Evolutionary conservation across 495 filamentous ascomycete species (phyloP).

Genomic region (Penicillium ochrochloron): DNA sequence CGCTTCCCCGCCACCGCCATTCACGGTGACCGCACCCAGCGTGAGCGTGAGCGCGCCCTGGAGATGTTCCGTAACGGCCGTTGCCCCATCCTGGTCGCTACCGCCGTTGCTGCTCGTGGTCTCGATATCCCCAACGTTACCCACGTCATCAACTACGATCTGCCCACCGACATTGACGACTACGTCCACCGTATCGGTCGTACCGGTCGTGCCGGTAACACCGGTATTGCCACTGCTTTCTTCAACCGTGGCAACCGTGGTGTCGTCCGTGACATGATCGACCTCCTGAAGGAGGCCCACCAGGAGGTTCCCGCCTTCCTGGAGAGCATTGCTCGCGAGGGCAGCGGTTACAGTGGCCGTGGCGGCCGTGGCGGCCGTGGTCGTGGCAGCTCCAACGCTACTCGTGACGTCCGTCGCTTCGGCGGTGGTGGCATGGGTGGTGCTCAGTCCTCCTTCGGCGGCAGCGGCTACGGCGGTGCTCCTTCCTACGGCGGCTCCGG

Average conservation of each 20-base stretch:
- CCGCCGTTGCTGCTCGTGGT: conserved; percentile 92
- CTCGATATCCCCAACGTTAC: conserved; percentile 98
- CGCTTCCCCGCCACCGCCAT: conserved; percentile 98
- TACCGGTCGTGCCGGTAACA: conserved; percentile 99
- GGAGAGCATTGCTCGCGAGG: conserved; percentile 94
- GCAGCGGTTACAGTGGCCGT: conserved; percentile 75
- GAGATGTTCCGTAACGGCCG: conserved; percentile 96
- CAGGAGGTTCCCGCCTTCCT: conserved; percentile 94
- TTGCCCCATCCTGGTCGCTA: conserved; percentile 95
- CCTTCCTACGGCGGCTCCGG: conserved; percentile 31
- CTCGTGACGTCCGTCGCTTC: conserved; percentile 85
- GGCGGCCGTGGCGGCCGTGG: conserved; percentile 73
- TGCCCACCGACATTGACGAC: conserved; percentile 98
- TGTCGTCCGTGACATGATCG: conserved; percentile 92
- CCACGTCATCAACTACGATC: conserved; percentile 98
- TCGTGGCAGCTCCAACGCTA: conserved; percentile 61
- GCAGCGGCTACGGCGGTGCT: conserved; percentile 59
- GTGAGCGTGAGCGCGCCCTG: conserved; percentile 95
- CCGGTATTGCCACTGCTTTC: conserved; percentile 96
- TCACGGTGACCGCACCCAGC: conserved; percentile 97
- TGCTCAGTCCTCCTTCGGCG: conserved; percentile 43
- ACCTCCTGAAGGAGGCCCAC: conserved; percentile 96
- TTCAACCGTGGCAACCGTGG: conserved; percentile 99
- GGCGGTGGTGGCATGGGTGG: conserved; percentile 38
- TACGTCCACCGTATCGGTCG: conserved; percentile 99